A percentile compares a stretch with the other conserved stretches of the same genome.
phyloP scores from a whole-genome alignment of 148 eudicot genomes.

The Silene latifolia region DNA sequence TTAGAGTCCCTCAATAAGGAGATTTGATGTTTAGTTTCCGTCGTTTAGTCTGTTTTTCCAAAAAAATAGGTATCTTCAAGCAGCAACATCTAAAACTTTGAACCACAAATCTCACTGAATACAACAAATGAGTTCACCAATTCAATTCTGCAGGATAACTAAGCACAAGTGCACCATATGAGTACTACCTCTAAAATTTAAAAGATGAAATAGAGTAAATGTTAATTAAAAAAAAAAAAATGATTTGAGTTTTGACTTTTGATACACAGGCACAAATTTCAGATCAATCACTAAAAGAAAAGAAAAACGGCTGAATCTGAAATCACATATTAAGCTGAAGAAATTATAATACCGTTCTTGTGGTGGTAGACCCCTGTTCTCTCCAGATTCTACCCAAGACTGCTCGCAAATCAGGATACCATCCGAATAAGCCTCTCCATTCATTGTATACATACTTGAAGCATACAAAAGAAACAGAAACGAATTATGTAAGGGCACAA shows the following conservation, averaged over 20 bases:
- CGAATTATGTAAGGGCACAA: neutral
- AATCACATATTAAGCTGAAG: neutral
- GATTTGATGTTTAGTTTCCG: neutral
- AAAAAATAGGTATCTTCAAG: neutral
- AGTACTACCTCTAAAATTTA: neutral
- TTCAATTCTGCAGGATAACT: neutral
- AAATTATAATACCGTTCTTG: slow-evolving; percentile 53
- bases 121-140: neutral
- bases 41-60: neutral
- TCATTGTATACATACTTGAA: slow-evolving; percentile 77
- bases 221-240: too few species aligned
- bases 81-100: neutral
- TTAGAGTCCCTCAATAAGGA: neutral
- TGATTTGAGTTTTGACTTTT: too few species aligned
- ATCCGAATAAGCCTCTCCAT: slow-evolving; percentile 65
- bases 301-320: neutral
- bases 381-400: slow-evolving; percentile 55
- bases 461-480: slow-evolving; percentile 15
- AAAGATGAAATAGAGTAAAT: neutral
- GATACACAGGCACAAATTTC: neutral
- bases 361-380: slow-evolving; percentile 47
- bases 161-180: neutral
- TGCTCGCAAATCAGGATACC: slow-evolving; percentile 63
- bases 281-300: neutral
- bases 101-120: neutral